These are phyloP conservation scores for Sporisorium iseilematis-ciliati DNA, from an alignment of 1,284 basidiomycete genomes.

Conservation along the genomic window DNA sequence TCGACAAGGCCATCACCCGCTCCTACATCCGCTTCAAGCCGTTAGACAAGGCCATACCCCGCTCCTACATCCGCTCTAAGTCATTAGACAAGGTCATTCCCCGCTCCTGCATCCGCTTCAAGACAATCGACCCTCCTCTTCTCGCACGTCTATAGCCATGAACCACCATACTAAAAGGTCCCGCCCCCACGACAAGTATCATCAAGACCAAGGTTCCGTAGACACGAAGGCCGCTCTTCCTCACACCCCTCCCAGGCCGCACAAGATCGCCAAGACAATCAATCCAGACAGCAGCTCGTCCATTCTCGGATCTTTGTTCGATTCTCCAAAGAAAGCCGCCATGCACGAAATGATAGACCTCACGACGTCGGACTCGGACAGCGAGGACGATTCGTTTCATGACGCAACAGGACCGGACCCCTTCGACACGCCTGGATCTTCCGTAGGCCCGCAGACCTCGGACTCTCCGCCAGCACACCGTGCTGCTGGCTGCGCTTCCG, in stretches of 20 bases:
- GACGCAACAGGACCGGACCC: background rate
- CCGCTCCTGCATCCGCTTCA: too few relatives aligned
- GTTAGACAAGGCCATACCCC: background rate
- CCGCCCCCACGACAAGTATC: background rate
- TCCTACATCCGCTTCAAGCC: too few relatives aligned
- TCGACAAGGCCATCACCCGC: too few relatives aligned
- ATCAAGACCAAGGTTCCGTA: background rate
- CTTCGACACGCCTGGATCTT: constrained; percentile 17
- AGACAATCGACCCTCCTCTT: background rate
- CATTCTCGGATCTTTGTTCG: background rate
- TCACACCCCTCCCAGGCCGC: background rate
- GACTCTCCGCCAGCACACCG: background rate
- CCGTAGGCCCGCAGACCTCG: constrained; percentile 1
- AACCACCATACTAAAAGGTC: background rate
- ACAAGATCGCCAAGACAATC: background rate
- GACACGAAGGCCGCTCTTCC: background rate
- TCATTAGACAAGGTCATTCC: too few relatives aligned
- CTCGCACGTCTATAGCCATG: too few relatives aligned
- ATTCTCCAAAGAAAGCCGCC: too few relatives aligned
- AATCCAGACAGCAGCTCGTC: too few relatives aligned
- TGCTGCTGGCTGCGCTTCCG: too few relatives aligned
- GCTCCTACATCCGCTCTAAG: background rate
- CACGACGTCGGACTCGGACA: constrained; percentile 14
- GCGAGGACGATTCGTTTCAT: constrained; percentile 15
- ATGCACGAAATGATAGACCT: constrained; percentile 9